A percentile compares a stretch with the other conserved stretches of the same genome.
phyloP scores from a whole-genome alignment of 2,329 filamentous ascomycete species.

The Proliferodiscus dingleyae region DNA sequence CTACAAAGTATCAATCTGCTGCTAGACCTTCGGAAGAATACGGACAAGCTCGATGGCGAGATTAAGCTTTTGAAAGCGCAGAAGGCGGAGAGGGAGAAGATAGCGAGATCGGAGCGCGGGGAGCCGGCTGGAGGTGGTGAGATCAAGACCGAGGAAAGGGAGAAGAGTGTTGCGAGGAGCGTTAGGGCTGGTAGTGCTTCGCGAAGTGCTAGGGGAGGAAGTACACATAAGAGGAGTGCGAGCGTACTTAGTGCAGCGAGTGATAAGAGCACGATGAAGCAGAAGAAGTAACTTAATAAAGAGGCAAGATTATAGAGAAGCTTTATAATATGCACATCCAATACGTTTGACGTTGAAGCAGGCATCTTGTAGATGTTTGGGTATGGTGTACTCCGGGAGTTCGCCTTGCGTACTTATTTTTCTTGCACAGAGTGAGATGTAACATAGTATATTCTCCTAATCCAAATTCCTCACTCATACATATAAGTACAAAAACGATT shows the following conservation, averaged over 20 bases:
- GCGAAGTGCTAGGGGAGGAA: constrained; percentile 57
- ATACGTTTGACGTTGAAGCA: neutral
- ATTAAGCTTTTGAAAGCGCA: constrained; percentile 56
- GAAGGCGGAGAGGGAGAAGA: constrained; percentile 38
- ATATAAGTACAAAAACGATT: neutral
- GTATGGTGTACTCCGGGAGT: too few species aligned
- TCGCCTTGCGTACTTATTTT: too few species aligned
- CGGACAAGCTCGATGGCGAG: constrained; percentile 72
- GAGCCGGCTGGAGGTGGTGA: constrained; percentile 40
- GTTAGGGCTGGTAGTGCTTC: constrained; percentile 56
- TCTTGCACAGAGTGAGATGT: too few species aligned
- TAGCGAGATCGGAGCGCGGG: constrained; percentile 21
- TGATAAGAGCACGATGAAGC: constrained; percentile 51
- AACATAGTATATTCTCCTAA: too few species aligned
- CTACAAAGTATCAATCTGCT: constrained; percentile 63
- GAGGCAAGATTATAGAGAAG: neutral
- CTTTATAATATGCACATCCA: neutral
- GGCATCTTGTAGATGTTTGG: too few species aligned
- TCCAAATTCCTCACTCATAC: neutral
- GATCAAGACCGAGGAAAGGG: constrained; percentile 48
- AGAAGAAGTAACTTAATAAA: constrained; percentile 31
- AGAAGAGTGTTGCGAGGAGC: constrained; percentile 44
- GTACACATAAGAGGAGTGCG: constrained; percentile 74
- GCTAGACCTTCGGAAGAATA: constrained; percentile 68
- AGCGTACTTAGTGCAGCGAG: constrained; percentile 71